These are phyloP conservation scores for Elsinoe necatrix DNA, from an alignment of 2,329 filamentous ascomycete species.

Conservation along the genomic window DNA sequence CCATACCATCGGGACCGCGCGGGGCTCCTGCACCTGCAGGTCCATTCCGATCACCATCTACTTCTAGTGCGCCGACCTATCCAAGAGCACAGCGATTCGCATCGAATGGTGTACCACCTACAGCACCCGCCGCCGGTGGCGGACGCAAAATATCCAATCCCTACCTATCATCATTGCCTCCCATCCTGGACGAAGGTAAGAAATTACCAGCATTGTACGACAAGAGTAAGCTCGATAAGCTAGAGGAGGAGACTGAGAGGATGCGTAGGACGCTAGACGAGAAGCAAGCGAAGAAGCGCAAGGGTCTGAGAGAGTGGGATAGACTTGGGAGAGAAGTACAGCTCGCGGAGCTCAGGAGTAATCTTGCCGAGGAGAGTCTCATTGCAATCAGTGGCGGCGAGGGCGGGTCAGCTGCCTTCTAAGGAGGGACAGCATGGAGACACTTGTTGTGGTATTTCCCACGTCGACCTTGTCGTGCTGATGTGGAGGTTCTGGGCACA, in stretches of 20 bases:
- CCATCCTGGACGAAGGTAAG: conserved; percentile 37
- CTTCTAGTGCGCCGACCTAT: conserved; percentile 9
- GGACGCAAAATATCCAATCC: conserved; percentile 20
- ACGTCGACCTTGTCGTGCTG: no score
- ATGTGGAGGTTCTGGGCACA: no score
- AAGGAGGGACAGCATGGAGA: neutral
- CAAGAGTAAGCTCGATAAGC: conserved; percentile 35
- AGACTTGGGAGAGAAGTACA: conserved; percentile 36
- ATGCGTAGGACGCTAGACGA: conserved; percentile 39
- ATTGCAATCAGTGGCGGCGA: conserved; percentile 35
- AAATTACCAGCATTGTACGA: conserved; percentile 37
- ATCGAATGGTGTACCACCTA: neutral
- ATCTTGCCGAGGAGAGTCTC: conserved; percentile 41
- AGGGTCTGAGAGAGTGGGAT: conserved; percentile 40
- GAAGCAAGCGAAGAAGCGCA: conserved; percentile 38
- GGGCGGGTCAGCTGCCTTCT: conserved; percentile 28
- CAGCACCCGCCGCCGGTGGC: neutral
- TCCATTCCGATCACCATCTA: conserved; percentile 13
- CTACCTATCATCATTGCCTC: conserved; percentile 36
- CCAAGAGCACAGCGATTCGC: conserved; percentile 15
- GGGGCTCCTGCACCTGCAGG: conserved; percentile 18
- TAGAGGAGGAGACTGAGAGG: conserved; percentile 41
- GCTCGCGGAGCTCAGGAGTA: conserved; percentile 37
- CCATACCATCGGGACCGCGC: conserved; percentile 29
- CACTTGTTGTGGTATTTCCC: no score